phyloP scores from a whole-genome alignment of 1,139 yeast species.

The Pichia sp. region DNA sequence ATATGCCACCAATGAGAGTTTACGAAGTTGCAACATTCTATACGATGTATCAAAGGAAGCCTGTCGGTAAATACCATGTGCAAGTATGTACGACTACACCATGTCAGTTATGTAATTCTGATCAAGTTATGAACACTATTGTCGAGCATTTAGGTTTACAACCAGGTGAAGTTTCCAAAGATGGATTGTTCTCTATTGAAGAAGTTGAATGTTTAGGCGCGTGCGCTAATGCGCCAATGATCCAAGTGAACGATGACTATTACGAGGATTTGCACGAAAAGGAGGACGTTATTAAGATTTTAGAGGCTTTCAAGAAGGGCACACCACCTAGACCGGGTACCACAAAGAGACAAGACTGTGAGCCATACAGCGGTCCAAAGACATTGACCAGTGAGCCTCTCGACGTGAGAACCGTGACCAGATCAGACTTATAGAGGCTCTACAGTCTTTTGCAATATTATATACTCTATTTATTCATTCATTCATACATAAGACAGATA shows the following conservation, averaged over 20 bases:
- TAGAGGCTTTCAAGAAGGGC: constrained; percentile 61
- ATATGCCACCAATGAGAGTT: constrained; percentile 93
- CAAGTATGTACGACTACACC: constrained; percentile 91
- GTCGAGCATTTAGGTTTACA: constrained; percentile 53
- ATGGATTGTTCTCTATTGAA: constrained; percentile 70
- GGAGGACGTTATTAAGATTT: constrained; percentile 52
- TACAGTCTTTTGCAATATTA: not conserved
- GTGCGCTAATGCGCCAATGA: constrained; percentile 87
- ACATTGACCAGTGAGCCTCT: constrained; percentile 58
- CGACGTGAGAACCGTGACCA: constrained; percentile 58
- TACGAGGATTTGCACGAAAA: constrained; percentile 70
- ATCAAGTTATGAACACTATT: constrained; percentile 66
- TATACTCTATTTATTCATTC: constrained; percentile 4
- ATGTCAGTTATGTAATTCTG: constrained; percentile 81
- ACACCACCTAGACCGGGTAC: constrained; percentile 56
- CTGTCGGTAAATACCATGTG: constrained; percentile 78
- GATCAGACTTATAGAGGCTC: constrained; percentile 35
- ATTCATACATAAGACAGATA: constrained; percentile 1
- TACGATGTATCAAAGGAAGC: constrained; percentile 85
- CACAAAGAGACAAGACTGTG: constrained; percentile 63
- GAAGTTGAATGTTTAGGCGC: constrained; percentile 94
- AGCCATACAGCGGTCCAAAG: constrained; percentile 68
- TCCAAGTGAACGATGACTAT: constrained; percentile 77
- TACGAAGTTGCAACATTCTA: constrained; percentile 91
- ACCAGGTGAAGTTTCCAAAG: constrained; percentile 76